Evolutionary conservation across 2,329 filamentous ascomycete species (phyloP), one percentile per base, ranked within the genome.

Genomic region (Pseudogymnoascus sp.): DNA sequence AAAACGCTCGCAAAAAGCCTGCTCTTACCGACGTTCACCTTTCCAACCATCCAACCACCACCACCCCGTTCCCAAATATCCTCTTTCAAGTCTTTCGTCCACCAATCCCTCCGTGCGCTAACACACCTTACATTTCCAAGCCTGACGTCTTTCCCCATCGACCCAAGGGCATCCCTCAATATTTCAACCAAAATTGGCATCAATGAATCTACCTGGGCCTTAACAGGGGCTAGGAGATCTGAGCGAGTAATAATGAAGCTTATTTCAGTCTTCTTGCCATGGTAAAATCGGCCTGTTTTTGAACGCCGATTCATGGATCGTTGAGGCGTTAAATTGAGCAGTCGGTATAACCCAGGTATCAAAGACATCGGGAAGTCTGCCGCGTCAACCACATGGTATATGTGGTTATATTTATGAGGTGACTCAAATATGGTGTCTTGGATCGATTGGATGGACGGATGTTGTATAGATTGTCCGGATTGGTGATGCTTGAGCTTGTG

Each of bases 331-430:
- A 92, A 79, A 35, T 87, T 81, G 1, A 97, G 80, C 0, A 91
- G 79, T 6, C 84, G 79, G 65, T 89, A 84, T 8, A 99, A 83
- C 50, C 87, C 85, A 0, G 91, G 90, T 3, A 98, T 81, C 12
- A 99, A 77, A 1, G 95, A 97, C 84, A 99, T 90, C 19, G 95
- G 95, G 67, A 99, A 98, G 75, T 99, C 95, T 65, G 93, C 95
- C 2, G 95, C 93, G 72, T 99, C 95, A 22, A 99, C 79, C 26
- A 99, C 82, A 75, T 99, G 95, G 73, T 98, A 99, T 65, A 99
- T 88, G 75, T 97, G 91, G 71, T 99, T 98, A 72, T 90, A 85
- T 73, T 90, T 90, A 76, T 96, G 88, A 0, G 93, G 93, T 1
- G 93, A 96, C 75, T 96, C 91, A 61, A 88, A 83, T 61, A 99